These are phyloP conservation scores for Quercus robur DNA, from an alignment of 306 rosid genomes.

Conservation along the genomic window DNA sequence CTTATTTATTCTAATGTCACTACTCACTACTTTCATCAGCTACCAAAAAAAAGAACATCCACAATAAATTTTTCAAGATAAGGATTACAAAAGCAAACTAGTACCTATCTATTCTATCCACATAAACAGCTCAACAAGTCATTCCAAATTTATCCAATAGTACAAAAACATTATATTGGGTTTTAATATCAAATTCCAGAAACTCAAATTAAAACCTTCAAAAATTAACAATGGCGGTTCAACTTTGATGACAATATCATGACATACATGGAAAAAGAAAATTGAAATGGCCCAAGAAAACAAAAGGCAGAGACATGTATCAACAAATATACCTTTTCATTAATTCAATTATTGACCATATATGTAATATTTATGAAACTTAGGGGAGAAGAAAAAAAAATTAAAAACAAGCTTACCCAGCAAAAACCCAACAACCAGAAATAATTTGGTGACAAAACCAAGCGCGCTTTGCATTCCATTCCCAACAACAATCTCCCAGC, in stretches of 20 bases:
- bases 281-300: neutral
- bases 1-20: too few species aligned
- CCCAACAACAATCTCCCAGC: slow-evolving; percentile 16
- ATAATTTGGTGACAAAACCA: slow-evolving; percentile 2
- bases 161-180: neutral
- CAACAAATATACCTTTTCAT: slow-evolving; percentile 2
- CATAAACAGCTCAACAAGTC: neutral
- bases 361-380: slow-evolving; percentile 3
- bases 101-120: slow-evolving; percentile 19
- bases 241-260: neutral
- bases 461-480: slow-evolving; percentile 3
- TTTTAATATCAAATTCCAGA: neutral
- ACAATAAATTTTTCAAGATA: slow-evolving; percentile 11
- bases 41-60: slow-evolving; percentile 10
- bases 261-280: too few species aligned
- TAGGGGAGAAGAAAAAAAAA: neutral
- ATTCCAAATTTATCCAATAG: neutral
- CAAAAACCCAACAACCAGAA: slow-evolving; percentile 25
- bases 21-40: neutral
- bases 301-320: neutral
- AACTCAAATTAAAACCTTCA: neutral
- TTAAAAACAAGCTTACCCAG: slow-evolving; percentile 19
- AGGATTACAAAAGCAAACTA: slow-evolving; percentile 21
- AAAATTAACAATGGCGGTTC: neutral
- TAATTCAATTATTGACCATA: slow-evolving; percentile 3